phyloP scores from a whole-genome alignment of 768 basidiomycete species.

The Mycena venus region DNA sequence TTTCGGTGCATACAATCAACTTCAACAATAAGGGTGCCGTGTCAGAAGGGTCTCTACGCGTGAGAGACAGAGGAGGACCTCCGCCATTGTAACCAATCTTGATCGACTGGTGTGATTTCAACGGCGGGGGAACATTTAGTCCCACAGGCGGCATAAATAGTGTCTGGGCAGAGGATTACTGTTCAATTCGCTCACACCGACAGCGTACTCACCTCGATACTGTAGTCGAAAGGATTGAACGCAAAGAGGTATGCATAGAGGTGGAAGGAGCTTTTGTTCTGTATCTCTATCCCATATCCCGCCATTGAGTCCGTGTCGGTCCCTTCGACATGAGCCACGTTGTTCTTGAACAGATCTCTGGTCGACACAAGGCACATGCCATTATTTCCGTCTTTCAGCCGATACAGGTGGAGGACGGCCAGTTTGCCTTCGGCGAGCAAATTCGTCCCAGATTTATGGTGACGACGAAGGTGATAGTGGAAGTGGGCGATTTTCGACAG shows the following conservation, averaged over 20 bases:
- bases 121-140: neutral
- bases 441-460: neutral
- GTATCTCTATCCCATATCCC: slow-evolving; percentile 35
- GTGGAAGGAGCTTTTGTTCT: slow-evolving; percentile 21
- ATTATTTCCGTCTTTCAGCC: neutral
- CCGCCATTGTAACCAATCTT: neutral
- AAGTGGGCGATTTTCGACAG: slow-evolving; percentile 14
- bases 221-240: slow-evolving; percentile 38
- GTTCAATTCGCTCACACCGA: neutral
- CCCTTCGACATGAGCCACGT: neutral
- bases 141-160: neutral
- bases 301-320: neutral
- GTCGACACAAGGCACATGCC: neutral
- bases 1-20: neutral
- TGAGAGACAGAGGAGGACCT: neutral
- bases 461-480: neutral
- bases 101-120: neutral
- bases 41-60: neutral
- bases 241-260: slow-evolving; percentile 36
- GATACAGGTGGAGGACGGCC: neutral
- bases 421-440: neutral
- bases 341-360: slow-evolving; percentile 7
- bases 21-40: neutral
- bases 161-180: neutral
- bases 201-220: slow-evolving; percentile 17